A percentile compares a stretch with the other conserved stretches of the same genome.
These are phyloP conservation scores for Cryptococcus sp. DNA, from an alignment of 1,284 basidiomycete genomes.

Conservation along the genomic window DNA sequence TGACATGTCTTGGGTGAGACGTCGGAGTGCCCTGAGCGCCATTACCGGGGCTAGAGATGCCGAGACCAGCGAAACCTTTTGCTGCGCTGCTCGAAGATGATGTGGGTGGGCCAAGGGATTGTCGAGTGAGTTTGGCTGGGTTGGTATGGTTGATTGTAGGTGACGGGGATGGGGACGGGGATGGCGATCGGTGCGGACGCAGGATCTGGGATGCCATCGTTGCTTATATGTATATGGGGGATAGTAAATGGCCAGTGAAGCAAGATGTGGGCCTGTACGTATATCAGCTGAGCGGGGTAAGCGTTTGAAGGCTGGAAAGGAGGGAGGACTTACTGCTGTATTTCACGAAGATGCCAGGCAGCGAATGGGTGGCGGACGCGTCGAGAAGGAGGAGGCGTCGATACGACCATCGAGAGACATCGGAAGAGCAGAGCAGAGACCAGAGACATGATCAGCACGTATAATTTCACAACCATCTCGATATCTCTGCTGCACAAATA, in stretches of 20 bases:
- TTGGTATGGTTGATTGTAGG: constrained; percentile 38
- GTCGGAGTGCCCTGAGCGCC: constrained; percentile 4
- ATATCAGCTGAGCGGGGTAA: neutral
- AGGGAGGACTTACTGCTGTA: too few relatives aligned
- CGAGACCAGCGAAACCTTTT: constrained; percentile 44
- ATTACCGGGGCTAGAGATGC: constrained; percentile 28
- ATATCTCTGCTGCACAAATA: too few relatives aligned
- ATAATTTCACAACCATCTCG: too few relatives aligned
- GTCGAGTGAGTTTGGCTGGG: constrained; percentile 48
- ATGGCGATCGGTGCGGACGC: constrained; percentile 50
- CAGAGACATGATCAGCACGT: too few relatives aligned
- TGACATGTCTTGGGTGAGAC: constrained; percentile 45
- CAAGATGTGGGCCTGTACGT: neutral
- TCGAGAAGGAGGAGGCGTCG: too few relatives aligned
- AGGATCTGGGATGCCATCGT: constrained; percentile 48
- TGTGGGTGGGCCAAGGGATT: constrained; percentile 49
- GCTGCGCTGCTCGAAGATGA: constrained; percentile 22
- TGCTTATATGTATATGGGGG: constrained; percentile 1
- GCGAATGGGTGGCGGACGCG: too few relatives aligned
- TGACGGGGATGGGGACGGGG: constrained; percentile 41
- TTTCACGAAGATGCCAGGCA: too few relatives aligned
- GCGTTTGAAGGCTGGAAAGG: too few relatives aligned
- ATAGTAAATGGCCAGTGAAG: neutral
- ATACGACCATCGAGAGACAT: too few relatives aligned
- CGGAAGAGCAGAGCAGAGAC: too few relatives aligned